Conservation (phyloP, 1,139 yeast genomes). For the Debaryomycetaceae sp. region DNA sequence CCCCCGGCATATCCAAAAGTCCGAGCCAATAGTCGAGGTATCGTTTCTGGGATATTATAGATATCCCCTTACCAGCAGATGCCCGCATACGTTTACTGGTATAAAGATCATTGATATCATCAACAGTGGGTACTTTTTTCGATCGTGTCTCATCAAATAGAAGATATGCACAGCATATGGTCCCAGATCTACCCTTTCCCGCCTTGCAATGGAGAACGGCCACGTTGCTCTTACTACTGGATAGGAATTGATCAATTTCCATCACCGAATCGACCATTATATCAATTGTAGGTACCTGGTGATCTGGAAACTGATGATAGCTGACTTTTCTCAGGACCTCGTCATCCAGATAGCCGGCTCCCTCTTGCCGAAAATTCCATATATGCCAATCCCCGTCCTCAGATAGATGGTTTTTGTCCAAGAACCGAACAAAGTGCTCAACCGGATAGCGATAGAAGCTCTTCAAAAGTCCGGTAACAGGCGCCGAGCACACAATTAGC, state of each 20-base stretch:
- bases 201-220: constrained; percentile 85
- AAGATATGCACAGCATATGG: constrained; percentile 67
- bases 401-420: constrained; percentile 40
- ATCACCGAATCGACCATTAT: constrained; percentile 42
- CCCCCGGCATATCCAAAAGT: constrained; percentile 16
- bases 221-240: constrained; percentile 31
- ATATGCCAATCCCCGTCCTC: constrained; percentile 64
- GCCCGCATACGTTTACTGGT: constrained; percentile 56
- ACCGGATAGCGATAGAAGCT: constrained; percentile 55
- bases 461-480: constrained; percentile 45
- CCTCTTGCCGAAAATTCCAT: constrained; percentile 69
- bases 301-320: constrained; percentile 68
- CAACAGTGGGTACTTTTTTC: constrained; percentile 18
- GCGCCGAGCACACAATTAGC: constrained; percentile 72
- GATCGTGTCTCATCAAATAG: constrained; percentile 38
- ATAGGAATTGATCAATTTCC: constrained; percentile 45
- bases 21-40: constrained; percentile 59
- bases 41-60: constrained; percentile 66
- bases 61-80: constrained; percentile 63
- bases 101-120: constrained; percentile 50
- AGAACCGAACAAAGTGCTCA: constrained; percentile 46
- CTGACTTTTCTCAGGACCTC: constrained; percentile 29
- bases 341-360: constrained; percentile 44
- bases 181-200: constrained; percentile 91
- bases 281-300: constrained; percentile 66